Base-by-base conservation (phyloP, 441 rosid genomes). In the Populus tomentosa region DNA sequence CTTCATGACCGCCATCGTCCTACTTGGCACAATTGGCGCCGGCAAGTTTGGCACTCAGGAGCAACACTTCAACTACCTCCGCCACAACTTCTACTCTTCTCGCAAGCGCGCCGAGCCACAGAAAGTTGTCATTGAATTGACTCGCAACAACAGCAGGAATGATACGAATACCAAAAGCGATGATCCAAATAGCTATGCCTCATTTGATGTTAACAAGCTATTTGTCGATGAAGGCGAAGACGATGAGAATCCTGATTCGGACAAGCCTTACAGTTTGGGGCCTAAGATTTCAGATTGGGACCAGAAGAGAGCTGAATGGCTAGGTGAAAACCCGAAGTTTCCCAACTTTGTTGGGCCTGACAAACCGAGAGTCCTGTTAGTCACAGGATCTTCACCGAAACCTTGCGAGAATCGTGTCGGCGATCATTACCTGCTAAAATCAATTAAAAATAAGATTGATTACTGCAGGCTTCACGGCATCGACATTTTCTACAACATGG, bases 371-470 rank as follows among this genome's bases (percentile, higher is more conserved):
- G 97, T 92, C 14, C 88, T 95, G 23, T 84, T 95, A 18, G 95
- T 93, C 50, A 95, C 99, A 0, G 99, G 99, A 76, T 93, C 98
- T 32, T 88, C 98, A 6, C 97, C 98, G 10, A 88, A 89, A 64
- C 95, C 98, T 1, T 95, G 99, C 36, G 98, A 93, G 89, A 93
- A 92, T 75, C 97, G 94, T 1, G 90, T 93, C 0, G 99, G 99
- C 9, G 98, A 95, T 64, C 98, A 90, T 84, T 95, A 92, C 82
- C 75, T 95, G 21, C 69, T 93, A 87, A 95, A 95, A 84, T 84
- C 98, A 21, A 88, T 91, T 0, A 95, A 95, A 89, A 93, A 93
- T 88, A 95, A 95, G 86, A 91, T 93, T 33, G 99, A 93, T 82
- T 95, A 95, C 69, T 93, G 96, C 74, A 83, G 99, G 77, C 65